Percentiles rank a stretch among this genome's conserved stretches.
Conservation (phyloP, 192 early-diverging fungal genomes). For the Haplosporangium gracile region DNA sequence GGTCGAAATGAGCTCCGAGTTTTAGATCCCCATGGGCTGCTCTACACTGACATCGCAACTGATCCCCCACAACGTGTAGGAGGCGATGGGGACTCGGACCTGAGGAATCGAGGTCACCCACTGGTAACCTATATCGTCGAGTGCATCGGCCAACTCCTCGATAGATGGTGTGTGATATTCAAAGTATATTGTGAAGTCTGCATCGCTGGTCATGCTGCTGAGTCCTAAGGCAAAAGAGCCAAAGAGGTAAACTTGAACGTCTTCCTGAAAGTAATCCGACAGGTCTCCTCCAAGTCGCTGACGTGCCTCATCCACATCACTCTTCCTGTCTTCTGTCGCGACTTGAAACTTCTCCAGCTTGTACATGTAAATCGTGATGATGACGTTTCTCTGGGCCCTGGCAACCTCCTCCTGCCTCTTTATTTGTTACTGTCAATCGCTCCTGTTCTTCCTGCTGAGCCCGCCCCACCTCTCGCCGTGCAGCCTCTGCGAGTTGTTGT, state of each 20-base stretch:
- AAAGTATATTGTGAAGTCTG: neutral
- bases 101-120: neutral
- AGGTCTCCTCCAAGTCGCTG: neutral
- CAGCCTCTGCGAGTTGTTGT: too few relatives aligned
- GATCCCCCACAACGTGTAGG: neutral
- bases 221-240: slow-evolving; percentile 15
- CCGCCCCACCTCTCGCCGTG: too few relatives aligned
- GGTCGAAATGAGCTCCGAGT: slow-evolving; percentile 12
- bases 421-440: neutral
- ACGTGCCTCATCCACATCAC: neutral
- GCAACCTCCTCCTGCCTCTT: neutral
- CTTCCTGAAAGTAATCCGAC: neutral
- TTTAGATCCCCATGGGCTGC: neutral
- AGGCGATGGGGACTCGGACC: neutral
- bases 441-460: too few relatives aligned
- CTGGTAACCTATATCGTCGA: neutral
- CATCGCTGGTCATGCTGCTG: neutral
- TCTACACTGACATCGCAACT: slow-evolving; percentile 9
- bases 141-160: neutral
- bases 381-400: neutral
- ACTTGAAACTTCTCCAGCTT: neutral
- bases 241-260: neutral
- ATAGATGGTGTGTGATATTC: neutral
- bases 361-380: neutral
- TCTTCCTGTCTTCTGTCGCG: neutral